Evolutionary conservation across 192 early-diverging fungal species (phyloP), one percentile per base, ranked within the genome.

Genomic region (Dissophora ornata): DNA sequence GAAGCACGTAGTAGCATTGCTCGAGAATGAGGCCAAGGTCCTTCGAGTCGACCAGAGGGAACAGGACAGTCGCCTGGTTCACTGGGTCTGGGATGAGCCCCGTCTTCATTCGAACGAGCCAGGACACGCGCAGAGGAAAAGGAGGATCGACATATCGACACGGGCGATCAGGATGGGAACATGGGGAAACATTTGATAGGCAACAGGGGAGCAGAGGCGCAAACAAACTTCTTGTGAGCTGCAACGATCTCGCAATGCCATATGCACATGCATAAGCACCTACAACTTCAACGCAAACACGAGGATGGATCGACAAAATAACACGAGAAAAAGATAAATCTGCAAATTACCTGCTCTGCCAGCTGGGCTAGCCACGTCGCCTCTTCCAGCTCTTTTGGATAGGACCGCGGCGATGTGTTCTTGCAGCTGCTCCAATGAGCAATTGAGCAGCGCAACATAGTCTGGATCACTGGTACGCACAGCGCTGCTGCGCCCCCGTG

Each of bases 341-440:
- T 10, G 13, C 54, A 38, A 38, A 38, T 55, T 54, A 75, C 71
- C 63, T 67, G 33, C 28, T 67, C 64, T 6, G 65, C 73, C 25
- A 77, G 52, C 28, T 67, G 73, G 16, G 64, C 58, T 8, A 77
- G 50, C 73, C 63, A 77, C 9, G 42, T 44, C 1, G 73, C 60
- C 28, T 77, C 73, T 0, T 62, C 64, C 19, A 77, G 30, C 38
- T 77, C 73, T 34, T 77, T 77, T 56, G 73, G 64, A 45, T 77
- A 77, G 16, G 65, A 42, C 28, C 29, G 53, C 4, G 62, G 59
- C 26, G 47, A 40, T 12, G 24, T 42, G 38, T 62, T 77, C 53
- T 67, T 77, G 59, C 73, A 77, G 21, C 38, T 57, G 25, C 29
- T 67, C 73, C 73, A 77, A 29, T 77, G 73, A 10, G 64, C 63